These are phyloP conservation scores for Citrus trifoliata DNA, from an alignment of 345 rosid genomes.

Conservation along the genomic window DNA sequence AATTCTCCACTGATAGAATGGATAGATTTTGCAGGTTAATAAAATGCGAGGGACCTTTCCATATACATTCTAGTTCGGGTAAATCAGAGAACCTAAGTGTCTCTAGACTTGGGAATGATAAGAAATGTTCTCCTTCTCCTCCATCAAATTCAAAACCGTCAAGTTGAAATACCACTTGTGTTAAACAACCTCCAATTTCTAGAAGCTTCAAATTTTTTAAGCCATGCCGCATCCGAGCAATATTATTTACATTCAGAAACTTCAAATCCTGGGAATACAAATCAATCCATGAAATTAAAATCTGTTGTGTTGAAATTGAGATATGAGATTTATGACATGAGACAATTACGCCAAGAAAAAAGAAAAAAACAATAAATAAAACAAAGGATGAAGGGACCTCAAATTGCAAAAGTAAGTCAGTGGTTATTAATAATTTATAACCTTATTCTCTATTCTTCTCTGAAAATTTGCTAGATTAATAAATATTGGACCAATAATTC, in stretches of 20 bases:
- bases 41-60: neutral
- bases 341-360: neutral
- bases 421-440: too few relatives aligned
- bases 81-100: rapidly evolving
- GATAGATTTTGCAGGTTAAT: neutral
- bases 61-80: neutral
- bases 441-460: too few relatives aligned
- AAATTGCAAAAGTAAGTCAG: too few relatives aligned
- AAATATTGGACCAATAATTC: too few relatives aligned
- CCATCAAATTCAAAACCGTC: too few relatives aligned
- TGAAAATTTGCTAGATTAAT: too few relatives aligned
- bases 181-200: neutral
- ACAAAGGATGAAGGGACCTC: too few relatives aligned
- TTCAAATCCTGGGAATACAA: neutral
- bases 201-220: too few relatives aligned
- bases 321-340: neutral
- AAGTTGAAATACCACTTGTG: too few relatives aligned
- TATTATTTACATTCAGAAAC: neutral
- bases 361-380: too few relatives aligned
- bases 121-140: too few relatives aligned
- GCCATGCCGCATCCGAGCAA: too few relatives aligned
- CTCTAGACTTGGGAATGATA: neutral
- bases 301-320: neutral
- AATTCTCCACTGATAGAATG: rapidly evolving
- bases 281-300: neutral